Evolutionary conservation across 2,329 filamentous ascomycete genomes (phyloP).

Genomic region (Penicillium corylophilum): DNA sequence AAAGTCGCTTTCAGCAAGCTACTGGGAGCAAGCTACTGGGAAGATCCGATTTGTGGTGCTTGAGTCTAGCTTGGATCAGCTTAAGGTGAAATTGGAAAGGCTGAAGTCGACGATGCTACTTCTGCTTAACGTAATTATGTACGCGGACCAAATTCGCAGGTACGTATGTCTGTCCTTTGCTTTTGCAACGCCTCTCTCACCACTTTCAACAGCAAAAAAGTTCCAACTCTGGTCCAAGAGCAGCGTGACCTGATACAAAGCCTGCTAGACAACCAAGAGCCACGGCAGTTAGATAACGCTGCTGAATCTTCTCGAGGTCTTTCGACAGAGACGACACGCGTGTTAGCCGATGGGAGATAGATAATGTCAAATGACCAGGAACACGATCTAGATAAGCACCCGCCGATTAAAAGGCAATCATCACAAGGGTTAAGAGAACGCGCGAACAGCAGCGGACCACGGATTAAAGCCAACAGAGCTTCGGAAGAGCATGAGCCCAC

Average conservation of each 20-base stretch:
- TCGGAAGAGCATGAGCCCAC: neutral
- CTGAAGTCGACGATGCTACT: slow-evolving; percentile 9
- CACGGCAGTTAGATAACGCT: too few species aligned
- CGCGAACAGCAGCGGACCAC: too few species aligned
- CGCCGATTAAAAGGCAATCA: too few species aligned
- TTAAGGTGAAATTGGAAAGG: slow-evolving; percentile 29
- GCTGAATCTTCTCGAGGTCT: too few species aligned
- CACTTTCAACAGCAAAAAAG: slow-evolving; percentile 1
- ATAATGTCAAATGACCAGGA: too few species aligned
- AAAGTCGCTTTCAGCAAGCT: neutral
- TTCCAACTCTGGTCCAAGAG: slow-evolving; percentile 4
- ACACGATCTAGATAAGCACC: too few species aligned
- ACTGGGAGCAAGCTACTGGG: slow-evolving; percentile 3
- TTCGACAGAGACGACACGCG: too few species aligned
- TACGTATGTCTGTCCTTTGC: neutral
- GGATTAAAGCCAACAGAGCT: too few species aligned
- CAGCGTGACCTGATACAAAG: slow-evolving; percentile 7
- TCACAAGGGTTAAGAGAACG: too few species aligned
- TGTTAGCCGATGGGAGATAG: too few species aligned
- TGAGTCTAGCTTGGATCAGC: slow-evolving; percentile 22
- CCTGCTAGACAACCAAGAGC: neutral
- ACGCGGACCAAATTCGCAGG: slow-evolving; percentile 23
- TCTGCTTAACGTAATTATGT: slow-evolving; percentile 33
- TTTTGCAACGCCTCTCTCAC: neutral
- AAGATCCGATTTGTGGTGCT: slow-evolving; percentile 23